Conservation (phyloP, 2,329 filamentous ascomycete species). For the Exserohilum turcica region DNA sequence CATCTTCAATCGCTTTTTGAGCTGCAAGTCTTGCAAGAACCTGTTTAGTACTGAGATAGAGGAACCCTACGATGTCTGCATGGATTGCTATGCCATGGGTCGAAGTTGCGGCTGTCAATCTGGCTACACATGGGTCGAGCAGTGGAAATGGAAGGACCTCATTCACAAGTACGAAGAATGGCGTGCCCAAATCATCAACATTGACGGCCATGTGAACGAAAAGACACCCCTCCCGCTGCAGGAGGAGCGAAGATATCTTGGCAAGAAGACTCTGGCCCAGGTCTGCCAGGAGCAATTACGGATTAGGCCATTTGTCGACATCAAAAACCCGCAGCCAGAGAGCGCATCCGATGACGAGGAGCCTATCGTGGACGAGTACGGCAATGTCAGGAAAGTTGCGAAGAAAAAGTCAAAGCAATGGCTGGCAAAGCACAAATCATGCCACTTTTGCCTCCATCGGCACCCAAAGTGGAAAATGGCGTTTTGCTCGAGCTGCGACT, state of each 20-base stretch:
- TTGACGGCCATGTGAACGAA: slow-evolving; percentile 68
- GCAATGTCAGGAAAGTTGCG: slow-evolving; percentile 66
- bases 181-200: slow-evolving; percentile 76
- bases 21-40: slow-evolving; percentile 82
- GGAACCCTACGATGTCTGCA: slow-evolving; percentile 92
- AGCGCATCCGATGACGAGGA: slow-evolving; percentile 56
- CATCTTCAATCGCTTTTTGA: slow-evolving; percentile 96
- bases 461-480: slow-evolving; percentile 87
- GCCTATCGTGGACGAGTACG: slow-evolving; percentile 68
- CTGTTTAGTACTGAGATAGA: slow-evolving; percentile 70
- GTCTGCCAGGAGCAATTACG: slow-evolving; percentile 91
- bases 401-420: slow-evolving; percentile 62
- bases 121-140: slow-evolving; percentile 86
- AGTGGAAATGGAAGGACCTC: slow-evolving; percentile 84
- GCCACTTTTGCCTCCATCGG: slow-evolving; percentile 82
- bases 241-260: slow-evolving; percentile 68
- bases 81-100: slow-evolving; percentile 99
- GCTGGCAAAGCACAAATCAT: slow-evolving; percentile 60
- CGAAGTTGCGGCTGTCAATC: slow-evolving; percentile 90
- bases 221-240: slow-evolving; percentile 72
- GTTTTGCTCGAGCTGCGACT: slow-evolving; percentile 74
- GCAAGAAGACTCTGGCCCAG: slow-evolving; percentile 82
- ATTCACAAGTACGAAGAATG: slow-evolving; percentile 79
- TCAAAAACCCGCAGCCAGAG: slow-evolving; percentile 64
- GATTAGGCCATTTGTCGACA: slow-evolving; percentile 79